These are phyloP conservation scores for Emergomyces orientalis DNA, from an alignment of 2,329 filamentous ascomycete species.

Conservation along the genomic window DNA sequence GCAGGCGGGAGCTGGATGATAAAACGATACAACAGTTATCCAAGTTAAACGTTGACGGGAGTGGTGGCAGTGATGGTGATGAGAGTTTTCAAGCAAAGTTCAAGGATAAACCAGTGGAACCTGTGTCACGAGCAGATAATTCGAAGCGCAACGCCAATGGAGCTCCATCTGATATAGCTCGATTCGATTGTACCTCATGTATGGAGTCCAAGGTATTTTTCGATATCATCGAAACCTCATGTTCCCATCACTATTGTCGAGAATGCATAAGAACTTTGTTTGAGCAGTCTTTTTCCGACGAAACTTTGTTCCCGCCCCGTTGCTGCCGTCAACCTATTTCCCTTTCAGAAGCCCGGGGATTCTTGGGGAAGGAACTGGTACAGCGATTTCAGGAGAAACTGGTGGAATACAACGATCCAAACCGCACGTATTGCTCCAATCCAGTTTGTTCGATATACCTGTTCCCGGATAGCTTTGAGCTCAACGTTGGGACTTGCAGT, in stretches of 20 bases:
- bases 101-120: background rate
- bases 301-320: background rate
- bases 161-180: background rate
- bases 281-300: background rate
- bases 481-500: background rate
- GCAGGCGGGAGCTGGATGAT: background rate
- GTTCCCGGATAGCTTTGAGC: background rate
- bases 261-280: background rate
- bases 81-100: background rate
- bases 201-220: background rate
- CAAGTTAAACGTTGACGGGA: background rate
- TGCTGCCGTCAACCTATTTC: background rate
- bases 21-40: background rate
- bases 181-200: background rate
- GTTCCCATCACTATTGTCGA: background rate
- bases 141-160: background rate
- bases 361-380: background rate
- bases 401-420: background rate
- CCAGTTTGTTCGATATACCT: constrained; percentile 1
- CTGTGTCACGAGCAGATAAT: background rate
- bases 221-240: background rate
- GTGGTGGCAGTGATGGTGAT: background rate
- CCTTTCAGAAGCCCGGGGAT: background rate
- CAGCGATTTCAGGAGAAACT: constrained; percentile 1
- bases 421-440: background rate